These are phyloP conservation scores for Omphalotus guepiniiformis DNA, from an alignment of 768 basidiomycete genomes.

Conservation along the genomic window DNA sequence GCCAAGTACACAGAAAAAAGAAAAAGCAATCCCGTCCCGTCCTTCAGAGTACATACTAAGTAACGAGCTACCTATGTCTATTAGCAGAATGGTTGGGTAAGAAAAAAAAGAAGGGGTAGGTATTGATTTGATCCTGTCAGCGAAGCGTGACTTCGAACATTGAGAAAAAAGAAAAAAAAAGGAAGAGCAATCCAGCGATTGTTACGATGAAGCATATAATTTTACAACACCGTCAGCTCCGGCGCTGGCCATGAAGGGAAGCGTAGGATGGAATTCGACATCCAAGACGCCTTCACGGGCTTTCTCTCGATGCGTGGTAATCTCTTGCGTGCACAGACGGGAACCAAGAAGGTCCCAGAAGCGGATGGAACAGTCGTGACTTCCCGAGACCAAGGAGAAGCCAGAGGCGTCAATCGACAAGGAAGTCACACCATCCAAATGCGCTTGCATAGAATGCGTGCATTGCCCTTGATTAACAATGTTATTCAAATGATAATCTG, in stretches of 20 bases:
- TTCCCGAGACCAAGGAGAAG: conserved; percentile 83
- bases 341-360: conserved; percentile 91
- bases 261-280: conserved; percentile 77
- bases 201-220: conserved; percentile 81
- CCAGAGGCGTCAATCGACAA: conserved; percentile 85
- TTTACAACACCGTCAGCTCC: conserved; percentile 96
- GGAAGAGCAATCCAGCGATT: conserved; percentile 15
- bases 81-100: too few relatives aligned
- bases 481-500: neutral
- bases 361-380: conserved; percentile 90
- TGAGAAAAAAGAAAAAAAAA: conserved; percentile 14
- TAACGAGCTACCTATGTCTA: too few relatives aligned
- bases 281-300: conserved; percentile 87
- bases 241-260: conserved; percentile 87
- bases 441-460: conserved; percentile 86
- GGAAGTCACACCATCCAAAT: conserved; percentile 89
- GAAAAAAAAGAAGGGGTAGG: too few relatives aligned
- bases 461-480: conserved; percentile 57
- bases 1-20: too few relatives aligned
- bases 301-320: conserved; percentile 85
- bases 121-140: too few relatives aligned
- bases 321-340: conserved; percentile 82
- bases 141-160: too few relatives aligned
- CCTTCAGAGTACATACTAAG: too few relatives aligned
- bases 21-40: too few relatives aligned